These are phyloP conservation scores for Alternaria arbusti DNA, from an alignment of 2,329 filamentous ascomycete species.

Conservation along the genomic window DNA sequence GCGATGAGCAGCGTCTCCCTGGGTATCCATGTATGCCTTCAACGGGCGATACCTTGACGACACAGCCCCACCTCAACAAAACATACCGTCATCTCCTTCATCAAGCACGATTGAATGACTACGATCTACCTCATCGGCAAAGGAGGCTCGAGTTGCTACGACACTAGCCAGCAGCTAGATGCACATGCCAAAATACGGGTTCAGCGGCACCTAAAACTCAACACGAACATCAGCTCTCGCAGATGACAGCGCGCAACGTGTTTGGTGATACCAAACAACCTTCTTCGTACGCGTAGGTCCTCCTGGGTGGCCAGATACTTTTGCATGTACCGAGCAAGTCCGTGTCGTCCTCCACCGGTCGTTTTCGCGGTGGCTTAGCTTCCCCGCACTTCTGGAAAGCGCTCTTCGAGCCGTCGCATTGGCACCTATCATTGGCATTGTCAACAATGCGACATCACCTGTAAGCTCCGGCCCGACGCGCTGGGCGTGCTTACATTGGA, in stretches of 20 bases:
- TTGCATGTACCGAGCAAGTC: neutral
- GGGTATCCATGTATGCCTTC: neutral
- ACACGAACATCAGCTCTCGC: neutral
- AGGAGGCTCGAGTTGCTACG: neutral
- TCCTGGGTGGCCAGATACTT: neutral
- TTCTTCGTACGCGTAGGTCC: neutral
- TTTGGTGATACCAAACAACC: neutral
- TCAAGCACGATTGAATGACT: neutral
- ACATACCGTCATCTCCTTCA: neutral
- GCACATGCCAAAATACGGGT: neutral
- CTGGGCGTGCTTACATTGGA: slow-evolving; percentile 7
- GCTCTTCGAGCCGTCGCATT: neutral
- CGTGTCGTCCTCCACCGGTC: neutral
- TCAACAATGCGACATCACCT: neutral
- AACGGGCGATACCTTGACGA: neutral
- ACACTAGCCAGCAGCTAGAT: neutral
- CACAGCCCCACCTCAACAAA: neutral
- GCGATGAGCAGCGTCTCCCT: neutral
- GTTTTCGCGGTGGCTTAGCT: neutral
- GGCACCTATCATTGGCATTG: neutral
- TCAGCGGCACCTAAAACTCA: neutral
- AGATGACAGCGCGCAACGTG: neutral
- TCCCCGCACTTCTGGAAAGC: slow-evolving; percentile 6
- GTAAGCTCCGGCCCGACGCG: neutral
- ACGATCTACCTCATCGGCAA: neutral